A percentile compares a stretch with the other conserved stretches of the same genome.
These are phyloP conservation scores for Coemansia sp. DNA, from an alignment of 192 early-diverging fungal species.

Conservation along the genomic window DNA sequence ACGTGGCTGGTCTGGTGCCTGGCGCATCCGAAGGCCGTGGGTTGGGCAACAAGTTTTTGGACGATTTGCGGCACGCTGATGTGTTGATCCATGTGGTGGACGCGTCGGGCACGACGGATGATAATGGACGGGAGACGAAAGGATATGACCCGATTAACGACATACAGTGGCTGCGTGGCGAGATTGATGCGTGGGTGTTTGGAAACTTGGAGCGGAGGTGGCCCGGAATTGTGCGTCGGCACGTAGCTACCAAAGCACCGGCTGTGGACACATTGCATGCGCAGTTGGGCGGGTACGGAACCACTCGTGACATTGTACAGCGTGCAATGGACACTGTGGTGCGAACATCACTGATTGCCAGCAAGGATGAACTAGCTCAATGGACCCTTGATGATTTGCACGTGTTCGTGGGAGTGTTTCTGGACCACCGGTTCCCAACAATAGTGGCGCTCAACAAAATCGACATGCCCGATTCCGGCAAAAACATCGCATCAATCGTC, in stretches of 20 bases:
- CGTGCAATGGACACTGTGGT: constrained; percentile 25
- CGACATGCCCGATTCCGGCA: constrained; percentile 78
- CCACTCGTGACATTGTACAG: constrained; percentile 27
- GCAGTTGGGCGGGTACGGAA: constrained; percentile 53
- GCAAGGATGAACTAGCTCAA: constrained; percentile 44
- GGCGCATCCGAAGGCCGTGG: constrained; percentile 75
- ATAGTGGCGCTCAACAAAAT: constrained; percentile 85
- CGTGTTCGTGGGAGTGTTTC: constrained; percentile 64
- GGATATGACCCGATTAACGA: constrained; percentile 84
- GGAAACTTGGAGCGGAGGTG: constrained; percentile 72
- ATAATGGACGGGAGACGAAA: constrained; percentile 68
- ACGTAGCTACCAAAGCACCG: constrained; percentile 56
- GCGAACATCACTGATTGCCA: background rate
- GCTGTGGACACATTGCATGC: constrained; percentile 46
- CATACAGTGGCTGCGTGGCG: constrained; percentile 75
- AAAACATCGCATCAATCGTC: constrained; percentile 77
- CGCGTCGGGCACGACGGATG: constrained; percentile 80
- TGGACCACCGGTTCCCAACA: constrained; percentile 80
- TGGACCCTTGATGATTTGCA: constrained; percentile 66
- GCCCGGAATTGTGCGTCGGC: constrained; percentile 65
- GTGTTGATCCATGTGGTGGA: constrained; percentile 84
- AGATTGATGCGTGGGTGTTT: constrained; percentile 76
- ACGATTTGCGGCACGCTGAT: constrained; percentile 76
- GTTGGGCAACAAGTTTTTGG: constrained; percentile 78
- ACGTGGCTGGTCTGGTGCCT: constrained; percentile 83